Evolutionary conservation across 2,329 filamentous ascomycete species (phyloP), one percentile per base, ranked within the genome.

Genomic region (Colletotrichum magnum): DNA sequence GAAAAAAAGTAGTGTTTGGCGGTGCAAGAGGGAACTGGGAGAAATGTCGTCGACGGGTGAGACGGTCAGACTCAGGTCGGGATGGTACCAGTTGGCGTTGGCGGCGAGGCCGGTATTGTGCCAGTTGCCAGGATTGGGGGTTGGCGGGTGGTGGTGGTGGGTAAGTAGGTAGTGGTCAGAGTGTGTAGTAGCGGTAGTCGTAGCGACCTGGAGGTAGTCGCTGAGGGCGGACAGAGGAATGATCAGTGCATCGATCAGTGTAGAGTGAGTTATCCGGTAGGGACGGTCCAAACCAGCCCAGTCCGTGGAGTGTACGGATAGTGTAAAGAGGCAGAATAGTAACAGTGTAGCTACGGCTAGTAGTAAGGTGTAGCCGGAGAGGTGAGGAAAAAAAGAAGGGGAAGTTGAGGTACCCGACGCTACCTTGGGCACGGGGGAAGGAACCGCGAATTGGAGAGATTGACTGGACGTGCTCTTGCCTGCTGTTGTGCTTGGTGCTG

Each of bases 11-110:
- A 6, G 16, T 13, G 21, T 21, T 7, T 13, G 9, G 47, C 18
- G 18, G 10, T 12, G 18, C 53, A 24, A 21, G 39, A 64, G 36
- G 45, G 56, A 60, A 61, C 41, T 52, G 57, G 57, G 43, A 48
- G 51, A 47, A 58, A 21, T 52, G 62, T 64, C 18, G 54, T 47
- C 43, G 62, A 52, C 56, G 57, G 50, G 51, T 67, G 67, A 69
- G 67, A 67, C 62, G 62, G 66, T 60, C 54, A 62, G 58, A 60
- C 36, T 48, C 59, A 56, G 41, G 36, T 59, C 56, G 62, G 57
- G 62, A 67, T 61, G 62, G 62, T 67, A 69, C 57, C 67, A 69
- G 67, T 69, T 59, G 66, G 66, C 56, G 56, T 66, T 52, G 41
- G 54, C 50, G 43, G 56, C 36, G 6, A 59, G 54, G 59, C 59